Evolutionary conservation across 768 basidiomycete genomes (phyloP).

Genomic region (Xanthoconium purpureum): DNA sequence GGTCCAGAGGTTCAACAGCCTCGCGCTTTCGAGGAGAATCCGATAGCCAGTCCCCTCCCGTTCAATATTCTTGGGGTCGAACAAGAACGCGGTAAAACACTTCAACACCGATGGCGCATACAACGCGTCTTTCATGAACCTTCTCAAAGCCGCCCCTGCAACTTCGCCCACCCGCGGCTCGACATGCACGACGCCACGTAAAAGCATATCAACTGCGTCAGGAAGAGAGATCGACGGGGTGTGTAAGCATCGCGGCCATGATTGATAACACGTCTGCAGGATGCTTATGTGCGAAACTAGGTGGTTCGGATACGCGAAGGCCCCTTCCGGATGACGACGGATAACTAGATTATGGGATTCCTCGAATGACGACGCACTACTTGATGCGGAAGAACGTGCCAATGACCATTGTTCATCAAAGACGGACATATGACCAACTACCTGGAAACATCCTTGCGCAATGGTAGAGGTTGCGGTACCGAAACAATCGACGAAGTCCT

Average conservation of each 20-base stretch:
- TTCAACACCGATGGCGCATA: constrained; percentile 58
- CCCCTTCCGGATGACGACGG: constrained; percentile 62
- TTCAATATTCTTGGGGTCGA: constrained; percentile 61
- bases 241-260: constrained; percentile 81
- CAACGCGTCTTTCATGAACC: constrained; percentile 62
- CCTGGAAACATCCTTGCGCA: constrained; percentile 55
- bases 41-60: constrained; percentile 62
- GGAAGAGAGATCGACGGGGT: constrained; percentile 46
- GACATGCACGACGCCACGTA: constrained; percentile 81
- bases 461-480: constrained; percentile 56
- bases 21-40: constrained; percentile 62
- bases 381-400: constrained; percentile 41
- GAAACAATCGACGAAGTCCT: constrained; percentile 68
- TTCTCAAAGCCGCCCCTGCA: constrained; percentile 63
- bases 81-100: constrained; percentile 68
- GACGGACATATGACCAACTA: constrained; percentile 73
- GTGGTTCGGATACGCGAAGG: constrained; percentile 63
- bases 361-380: constrained; percentile 52
- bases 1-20: constrained; percentile 72
- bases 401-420: constrained; percentile 83
- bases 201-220: constrained; percentile 73
- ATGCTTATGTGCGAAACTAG: constrained; percentile 63
- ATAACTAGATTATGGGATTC: constrained; percentile 67
- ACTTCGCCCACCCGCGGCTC: constrained; percentile 72
- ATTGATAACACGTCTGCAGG: constrained; percentile 73